Base-by-base conservation (phyloP, 306 rosid genomes). In the Pyrus communis region DNA sequence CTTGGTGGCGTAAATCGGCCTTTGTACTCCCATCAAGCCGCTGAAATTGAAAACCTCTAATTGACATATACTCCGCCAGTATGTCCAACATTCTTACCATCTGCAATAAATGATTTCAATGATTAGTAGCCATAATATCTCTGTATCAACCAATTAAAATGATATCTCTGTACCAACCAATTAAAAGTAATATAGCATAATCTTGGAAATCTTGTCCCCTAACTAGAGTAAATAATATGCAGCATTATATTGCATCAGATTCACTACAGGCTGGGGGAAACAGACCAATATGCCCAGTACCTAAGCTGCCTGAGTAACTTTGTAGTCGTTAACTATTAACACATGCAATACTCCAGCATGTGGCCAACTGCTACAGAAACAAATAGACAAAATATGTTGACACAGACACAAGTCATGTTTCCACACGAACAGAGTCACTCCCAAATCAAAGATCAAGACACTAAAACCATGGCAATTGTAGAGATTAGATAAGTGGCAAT, bases 41-140 rank as follows among this genome's bases (percentile, higher is more conserved):
- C 80, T 96, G 99, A 86, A 96, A 92, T 77, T 96, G 97, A 87
- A 91, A 96, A 73, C 99, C 99, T 82, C 98, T 85, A 52, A 82
- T 88, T 19, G 96, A 89, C 99, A 96, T 86, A 82, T 96, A 96
- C 75, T 91, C 93, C 4, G 96, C 93, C 65, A 96, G 85, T 86
- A 96, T 91, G 82, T 96, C 99, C 80, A 96, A 75, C 99, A 96
- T 91, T 87, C 99, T 88, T 30, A 93, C 99, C 99, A 96, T 96
- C 99, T 96, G 90, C 89, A 89, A 69, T 19, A 78, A 60, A 85
- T 18, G 67, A 68, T 70, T 58, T 18, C 69, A 43, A 63, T 40
- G 21, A 77, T 81, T 42, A 81, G 77, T 69, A 30, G 28, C 33
- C 61, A 64, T 57, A 23, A 51, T 49, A 85, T 55, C 73, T 64